A percentile compares a stretch with the other conserved stretches of the same genome.
phyloP scores from a whole-genome alignment of 805 yeast species.

The Vanderwaltozyma polyspora region DNA sequence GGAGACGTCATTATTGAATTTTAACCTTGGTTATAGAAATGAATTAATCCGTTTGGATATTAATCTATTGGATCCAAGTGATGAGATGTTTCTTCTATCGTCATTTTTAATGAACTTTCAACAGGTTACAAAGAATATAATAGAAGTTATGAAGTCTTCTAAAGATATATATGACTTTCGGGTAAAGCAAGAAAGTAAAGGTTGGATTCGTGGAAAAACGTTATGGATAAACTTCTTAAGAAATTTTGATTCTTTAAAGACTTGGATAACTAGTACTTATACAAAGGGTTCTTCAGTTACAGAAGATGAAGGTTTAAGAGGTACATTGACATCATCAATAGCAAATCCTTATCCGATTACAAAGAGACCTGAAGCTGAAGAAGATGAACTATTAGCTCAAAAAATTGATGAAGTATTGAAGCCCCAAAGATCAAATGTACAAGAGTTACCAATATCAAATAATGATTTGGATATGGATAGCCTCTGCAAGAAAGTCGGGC shows the following conservation, averaged over 20 bases:
- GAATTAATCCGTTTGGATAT: slow-evolving; percentile 17
- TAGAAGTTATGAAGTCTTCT: slow-evolving; percentile 25
- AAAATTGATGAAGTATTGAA: slow-evolving; percentile 2
- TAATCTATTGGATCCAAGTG: slow-evolving; percentile 33
- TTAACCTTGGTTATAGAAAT: slow-evolving; percentile 27
- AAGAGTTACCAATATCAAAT: slow-evolving; percentile 6
- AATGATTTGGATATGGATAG: neutral
- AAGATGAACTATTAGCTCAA: slow-evolving; percentile 20
- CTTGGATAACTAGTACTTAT: slow-evolving; percentile 22
- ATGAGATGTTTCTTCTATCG: slow-evolving; percentile 39
- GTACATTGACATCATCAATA: slow-evolving; percentile 8
- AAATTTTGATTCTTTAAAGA: slow-evolving; percentile 25
- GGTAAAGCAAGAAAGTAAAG: slow-evolving; percentile 24
- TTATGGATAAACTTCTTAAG: slow-evolving; percentile 35
- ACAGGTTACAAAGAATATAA: slow-evolving; percentile 27
- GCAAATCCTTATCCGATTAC: neutral
- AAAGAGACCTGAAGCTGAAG: slow-evolving; percentile 20
- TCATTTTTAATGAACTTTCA: slow-evolving; percentile 39
- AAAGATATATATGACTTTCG: slow-evolving; percentile 25
- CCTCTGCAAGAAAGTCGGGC: neutral
- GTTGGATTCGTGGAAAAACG: slow-evolving; percentile 28
- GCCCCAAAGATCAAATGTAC: neutral
- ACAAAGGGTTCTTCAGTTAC: slow-evolving; percentile 17
- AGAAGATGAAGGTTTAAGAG: slow-evolving; percentile 30
- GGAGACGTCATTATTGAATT: slow-evolving; percentile 24